Conservation (phyloP, 2,329 filamentous ascomycete genomes). For the Alternaria hordeiaustralica region DNA sequence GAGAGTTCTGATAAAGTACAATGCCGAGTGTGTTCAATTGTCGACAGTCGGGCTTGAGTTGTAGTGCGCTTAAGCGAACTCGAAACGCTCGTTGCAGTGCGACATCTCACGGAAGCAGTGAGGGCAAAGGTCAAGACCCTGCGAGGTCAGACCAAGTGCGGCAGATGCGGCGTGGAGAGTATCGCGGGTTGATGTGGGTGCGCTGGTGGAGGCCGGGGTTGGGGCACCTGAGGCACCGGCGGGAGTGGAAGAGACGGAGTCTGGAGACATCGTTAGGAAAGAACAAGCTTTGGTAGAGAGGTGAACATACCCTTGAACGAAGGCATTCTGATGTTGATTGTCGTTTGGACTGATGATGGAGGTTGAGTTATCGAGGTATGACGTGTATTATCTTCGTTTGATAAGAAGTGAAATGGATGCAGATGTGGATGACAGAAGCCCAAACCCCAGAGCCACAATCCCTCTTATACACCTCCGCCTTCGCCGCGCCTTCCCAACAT, state of each 20-base stretch:
- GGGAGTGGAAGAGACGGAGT: conserved; percentile 34
- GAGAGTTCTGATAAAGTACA: neutral
- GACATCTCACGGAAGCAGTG: conserved; percentile 37
- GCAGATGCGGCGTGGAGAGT: conserved; percentile 31
- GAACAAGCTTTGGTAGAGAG: neutral
- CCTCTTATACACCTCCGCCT: conserved; percentile 17
- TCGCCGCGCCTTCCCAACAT: conserved; percentile 17
- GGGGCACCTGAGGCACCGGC: conserved; percentile 28
- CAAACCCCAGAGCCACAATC: neutral
- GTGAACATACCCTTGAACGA: conserved; percentile 24
- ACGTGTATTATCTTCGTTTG: neutral
- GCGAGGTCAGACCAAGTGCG: conserved; percentile 21
- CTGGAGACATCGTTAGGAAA: conserved; percentile 12
- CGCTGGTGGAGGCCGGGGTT: conserved; percentile 21
- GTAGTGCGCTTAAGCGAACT: conserved; percentile 21
- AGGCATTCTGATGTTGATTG: conserved; percentile 21
- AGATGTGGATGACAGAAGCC: neutral
- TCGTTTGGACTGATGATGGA: neutral
- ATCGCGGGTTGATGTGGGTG: conserved; percentile 26
- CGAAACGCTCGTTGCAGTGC: conserved; percentile 35
- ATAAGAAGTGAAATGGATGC: neutral
- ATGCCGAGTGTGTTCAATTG: neutral
- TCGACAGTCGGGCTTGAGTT: neutral
- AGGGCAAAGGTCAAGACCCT: conserved; percentile 34
- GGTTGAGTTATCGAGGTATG: neutral